Conservation (phyloP, 2,329 filamentous ascomycete species). For the Aspergillus sp. region DNA sequence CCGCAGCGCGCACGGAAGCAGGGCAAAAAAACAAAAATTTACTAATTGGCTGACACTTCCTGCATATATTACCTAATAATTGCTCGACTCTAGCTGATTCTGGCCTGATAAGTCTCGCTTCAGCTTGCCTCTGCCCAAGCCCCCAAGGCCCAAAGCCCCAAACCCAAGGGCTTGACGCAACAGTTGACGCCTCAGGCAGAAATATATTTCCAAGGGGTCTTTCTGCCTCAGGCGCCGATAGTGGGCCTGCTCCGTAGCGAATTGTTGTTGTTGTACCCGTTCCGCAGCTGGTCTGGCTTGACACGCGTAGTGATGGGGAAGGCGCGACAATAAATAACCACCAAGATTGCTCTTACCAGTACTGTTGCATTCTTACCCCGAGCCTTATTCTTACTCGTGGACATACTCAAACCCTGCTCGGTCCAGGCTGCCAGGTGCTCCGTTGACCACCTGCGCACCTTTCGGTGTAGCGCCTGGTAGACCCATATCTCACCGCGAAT, state of each 20-base stretch:
- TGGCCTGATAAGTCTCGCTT: background rate
- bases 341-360: background rate
- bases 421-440: background rate
- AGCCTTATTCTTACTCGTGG: background rate
- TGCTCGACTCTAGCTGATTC: background rate
- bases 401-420: background rate
- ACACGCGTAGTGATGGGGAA: background rate
- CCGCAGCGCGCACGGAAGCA: conserved; percentile 9
- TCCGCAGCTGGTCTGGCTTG: background rate
- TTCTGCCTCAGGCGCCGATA: too few relatives aligned
- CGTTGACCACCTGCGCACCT: background rate
- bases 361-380: background rate
- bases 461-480: background rate
- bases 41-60: background rate
- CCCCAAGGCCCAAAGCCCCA: background rate
- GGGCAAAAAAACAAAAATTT: conserved; percentile 4
- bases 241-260: too few relatives aligned
- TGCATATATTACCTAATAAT: background rate
- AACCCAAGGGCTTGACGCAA: too few relatives aligned
- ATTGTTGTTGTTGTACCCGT: background rate
- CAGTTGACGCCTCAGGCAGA: too few relatives aligned
- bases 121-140: background rate
- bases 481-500: background rate
- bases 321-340: background rate
- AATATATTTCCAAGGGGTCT: too few relatives aligned